Evolutionary conservation across 163 green algal species (phyloP).

Genomic region (Chloroidium sp.): DNA sequence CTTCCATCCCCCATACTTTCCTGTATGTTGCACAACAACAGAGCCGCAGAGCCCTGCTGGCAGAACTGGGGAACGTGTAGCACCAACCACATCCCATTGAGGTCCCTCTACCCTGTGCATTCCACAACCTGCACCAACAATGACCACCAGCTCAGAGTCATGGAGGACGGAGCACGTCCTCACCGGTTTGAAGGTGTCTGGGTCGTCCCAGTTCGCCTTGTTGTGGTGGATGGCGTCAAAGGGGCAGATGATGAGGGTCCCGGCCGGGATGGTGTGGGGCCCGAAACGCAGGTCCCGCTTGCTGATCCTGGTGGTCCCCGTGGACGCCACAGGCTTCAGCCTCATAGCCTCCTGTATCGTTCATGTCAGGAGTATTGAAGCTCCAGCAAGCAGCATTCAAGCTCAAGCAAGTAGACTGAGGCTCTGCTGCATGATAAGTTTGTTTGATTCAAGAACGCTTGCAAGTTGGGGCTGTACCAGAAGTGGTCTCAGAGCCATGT

Average conservation of each 20-base stretch:
- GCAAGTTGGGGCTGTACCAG: too few species aligned
- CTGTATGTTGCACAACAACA: too few species aligned
- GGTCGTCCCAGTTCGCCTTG: slow-evolving; percentile 14
- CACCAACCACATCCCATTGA: not conserved
- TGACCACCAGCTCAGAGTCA: not conserved
- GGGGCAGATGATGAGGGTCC: slow-evolving; percentile 1
- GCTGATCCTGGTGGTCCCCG: slow-evolving; percentile 1
- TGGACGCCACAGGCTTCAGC: slow-evolving; percentile 15
- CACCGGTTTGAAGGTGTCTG: slow-evolving; percentile 30
- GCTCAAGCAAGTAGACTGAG: too few species aligned
- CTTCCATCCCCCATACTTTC: too few species aligned
- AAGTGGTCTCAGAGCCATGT: too few species aligned
- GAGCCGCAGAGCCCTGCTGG: not conserved
- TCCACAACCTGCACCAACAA: too few species aligned
- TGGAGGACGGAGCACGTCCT: slow-evolving; percentile 1
- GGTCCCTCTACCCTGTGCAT: not conserved
- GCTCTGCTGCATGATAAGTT: too few species aligned
- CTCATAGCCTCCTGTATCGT: slow-evolving; percentile 24
- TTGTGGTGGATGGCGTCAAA: slow-evolving; percentile 8
- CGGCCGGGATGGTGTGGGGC: slow-evolving; percentile 14
- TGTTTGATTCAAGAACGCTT: too few species aligned
- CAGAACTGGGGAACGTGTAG: not conserved
- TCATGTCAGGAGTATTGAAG: too few species aligned
- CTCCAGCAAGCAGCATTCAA: too few species aligned
- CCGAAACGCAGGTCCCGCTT: slow-evolving; percentile 6